Base-by-base conservation (phyloP, 2,329 filamentous ascomycete species). In the Coniella lustricola region DNA sequence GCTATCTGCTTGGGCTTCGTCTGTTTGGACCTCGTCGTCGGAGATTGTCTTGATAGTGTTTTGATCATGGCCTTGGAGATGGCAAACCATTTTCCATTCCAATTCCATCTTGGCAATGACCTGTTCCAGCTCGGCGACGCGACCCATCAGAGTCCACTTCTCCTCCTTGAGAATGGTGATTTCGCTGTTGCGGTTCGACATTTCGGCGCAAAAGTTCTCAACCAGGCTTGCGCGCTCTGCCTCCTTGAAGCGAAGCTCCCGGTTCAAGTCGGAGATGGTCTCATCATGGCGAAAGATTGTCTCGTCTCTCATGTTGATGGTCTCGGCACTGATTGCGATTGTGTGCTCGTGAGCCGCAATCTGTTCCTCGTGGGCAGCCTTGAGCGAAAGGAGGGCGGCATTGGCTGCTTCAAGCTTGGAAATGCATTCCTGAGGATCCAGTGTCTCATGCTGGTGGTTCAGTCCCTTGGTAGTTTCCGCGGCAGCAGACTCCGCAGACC, bases 81-180 rank as follows among this genome's bases (percentile, higher is more conserved):
- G 10, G 8, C 14, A 12, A 16, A 10, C 7, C 2, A 22, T 12
- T 3, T 40, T 8, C 14, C 14, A 12, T 18, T 20, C 4, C 2
- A 22, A n/a, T 3, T 40, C 36, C 36, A 40, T 17, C 22, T n/a
- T 40, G 20, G 44, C 18, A 7, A 34, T 31, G 43, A 35, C 7
- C 20, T 33, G 16, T 22, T 52, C 50, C 17, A 52, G 17, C 35
- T 50, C 43, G 21, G 37, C 43, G 16, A 52, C 29, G 43, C 43
- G 42, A 7, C 47, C 39, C 33, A 50, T 45, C 14, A 50, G 29
- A 18, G 20, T 25, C 48, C 34, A 44, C 35, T 50, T 52, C 16
- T 50, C 47, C 31, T 43, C 44, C 34, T 39, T 20, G 21, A 52
- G 44, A 35, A 12, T 12, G 16, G 35, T 16, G 18, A 35, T 40